Conservation (phyloP, 1,139 yeast species). For the Sporopachydermia cereana region DNA sequence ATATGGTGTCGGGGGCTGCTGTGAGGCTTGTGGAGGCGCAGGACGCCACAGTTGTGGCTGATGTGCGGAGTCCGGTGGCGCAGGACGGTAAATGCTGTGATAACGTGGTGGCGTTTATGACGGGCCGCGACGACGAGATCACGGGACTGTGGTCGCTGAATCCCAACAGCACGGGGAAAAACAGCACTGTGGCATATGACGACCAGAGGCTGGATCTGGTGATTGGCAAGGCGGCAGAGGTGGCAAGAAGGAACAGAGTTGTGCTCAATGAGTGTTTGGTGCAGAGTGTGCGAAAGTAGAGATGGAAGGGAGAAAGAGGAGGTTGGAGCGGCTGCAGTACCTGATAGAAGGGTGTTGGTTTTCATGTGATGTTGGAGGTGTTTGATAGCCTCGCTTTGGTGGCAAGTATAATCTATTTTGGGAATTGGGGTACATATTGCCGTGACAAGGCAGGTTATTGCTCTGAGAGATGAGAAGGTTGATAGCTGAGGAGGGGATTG, state of each 20-base stretch:
- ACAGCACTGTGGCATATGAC: slow-evolving; percentile 14
- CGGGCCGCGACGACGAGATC: slow-evolving; percentile 40
- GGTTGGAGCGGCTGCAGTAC: too few relatives aligned
- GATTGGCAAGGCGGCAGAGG: slow-evolving; percentile 30
- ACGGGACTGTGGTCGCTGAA: slow-evolving; percentile 38
- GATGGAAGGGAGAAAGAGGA: neutral
- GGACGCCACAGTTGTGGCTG: neutral
- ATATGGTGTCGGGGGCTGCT: slow-evolving; percentile 66
- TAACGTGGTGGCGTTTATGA: slow-evolving; percentile 40
- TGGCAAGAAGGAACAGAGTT: slow-evolving; percentile 34
- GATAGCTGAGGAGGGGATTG: too few relatives aligned
- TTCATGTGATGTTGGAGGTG: too few relatives aligned
- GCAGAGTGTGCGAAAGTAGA: neutral
- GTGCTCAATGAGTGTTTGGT: slow-evolving; percentile 28
- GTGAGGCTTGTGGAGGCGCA: slow-evolving; percentile 18
- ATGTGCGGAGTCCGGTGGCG: slow-evolving; percentile 1
- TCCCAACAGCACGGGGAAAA: neutral
- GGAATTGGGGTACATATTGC: too few relatives aligned
- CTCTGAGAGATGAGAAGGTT: too few relatives aligned
- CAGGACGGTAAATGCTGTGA: slow-evolving; percentile 19
- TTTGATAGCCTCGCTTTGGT: too few relatives aligned
- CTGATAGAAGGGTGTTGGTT: too few relatives aligned
- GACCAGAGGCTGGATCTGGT: slow-evolving; percentile 24
- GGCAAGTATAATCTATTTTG: too few relatives aligned
- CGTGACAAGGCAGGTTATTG: too few relatives aligned